These are phyloP conservation scores for Daucus carota DNA, from an alignment of 129 eudicot species.

Conservation along the genomic window DH1_v3.0 NC_030384.2:50601001-50601500, in stretches of 20 bases:
- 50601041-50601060: constrained; percentile 80
- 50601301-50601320: constrained; percentile 59
- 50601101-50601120: constrained; percentile 49
- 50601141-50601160: constrained; percentile 59
- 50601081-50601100: constrained; percentile 41
- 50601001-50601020: constrained; percentile 69
- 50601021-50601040: constrained; percentile 59
- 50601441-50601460: constrained; percentile 58
- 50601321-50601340: constrained; percentile 69
- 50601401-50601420: constrained; percentile 58
- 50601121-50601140: constrained; percentile 53
- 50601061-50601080: constrained; percentile 49
- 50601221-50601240: constrained; percentile 70
- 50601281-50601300: constrained; percentile 29
- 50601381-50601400: constrained; percentile 59
- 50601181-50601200: constrained; percentile 51
- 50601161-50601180: constrained; percentile 58
- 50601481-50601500: constrained; percentile 58
- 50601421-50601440: constrained; percentile 63
- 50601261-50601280: constrained; percentile 40
- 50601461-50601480: constrained; percentile 39
- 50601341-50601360: constrained; percentile 78
- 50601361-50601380: constrained; percentile 81
- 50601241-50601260: constrained; percentile 74
- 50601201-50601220: constrained; percentile 78